phyloP scores from a whole-genome alignment of 208 protist genomes.

The Herpetomonas tarakana region DNA sequence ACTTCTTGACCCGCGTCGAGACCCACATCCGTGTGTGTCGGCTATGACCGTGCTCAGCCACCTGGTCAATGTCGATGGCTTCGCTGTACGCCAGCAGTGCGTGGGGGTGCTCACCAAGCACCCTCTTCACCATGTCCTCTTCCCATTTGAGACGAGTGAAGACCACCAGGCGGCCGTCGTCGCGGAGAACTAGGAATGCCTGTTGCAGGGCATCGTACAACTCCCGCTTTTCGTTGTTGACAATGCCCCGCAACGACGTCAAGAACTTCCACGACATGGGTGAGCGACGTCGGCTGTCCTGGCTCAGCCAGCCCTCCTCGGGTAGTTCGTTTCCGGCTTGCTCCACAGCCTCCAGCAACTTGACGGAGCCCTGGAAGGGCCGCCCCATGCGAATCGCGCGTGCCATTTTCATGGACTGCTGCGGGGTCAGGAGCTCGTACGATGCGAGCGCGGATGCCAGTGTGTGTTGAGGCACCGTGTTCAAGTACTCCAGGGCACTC shows the following conservation, averaged over 20 bases:
- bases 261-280: conserved; percentile 87
- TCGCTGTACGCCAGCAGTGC: conserved; percentile 77
- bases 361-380: conserved; percentile 43
- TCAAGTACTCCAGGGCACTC: conserved; percentile 73
- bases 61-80: conserved; percentile 48
- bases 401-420: conserved; percentile 82
- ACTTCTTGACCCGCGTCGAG: conserved; percentile 38
- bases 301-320: conserved; percentile 68
- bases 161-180: conserved; percentile 70
- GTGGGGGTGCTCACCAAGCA: conserved; percentile 68
- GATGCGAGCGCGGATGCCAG: conserved; percentile 40
- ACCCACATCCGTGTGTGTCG: conserved; percentile 89
- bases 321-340: conserved; percentile 55
- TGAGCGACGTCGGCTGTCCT: conserved; percentile 58
- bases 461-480: conserved; percentile 68
- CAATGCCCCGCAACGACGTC: conserved; percentile 71
- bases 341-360: conserved; percentile 56
- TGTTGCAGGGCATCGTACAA: conserved; percentile 61
- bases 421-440: conserved; percentile 62
- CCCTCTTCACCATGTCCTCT: conserved; percentile 60
- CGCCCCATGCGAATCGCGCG: conserved; percentile 56
- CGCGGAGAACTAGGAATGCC: conserved; percentile 63
- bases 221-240: conserved; percentile 81
- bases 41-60: conserved; percentile 57
- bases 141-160: conserved; percentile 77